Base-by-base conservation (phyloP, 345 rosid genomes). In the Eucalyptus polybractea region DNA sequence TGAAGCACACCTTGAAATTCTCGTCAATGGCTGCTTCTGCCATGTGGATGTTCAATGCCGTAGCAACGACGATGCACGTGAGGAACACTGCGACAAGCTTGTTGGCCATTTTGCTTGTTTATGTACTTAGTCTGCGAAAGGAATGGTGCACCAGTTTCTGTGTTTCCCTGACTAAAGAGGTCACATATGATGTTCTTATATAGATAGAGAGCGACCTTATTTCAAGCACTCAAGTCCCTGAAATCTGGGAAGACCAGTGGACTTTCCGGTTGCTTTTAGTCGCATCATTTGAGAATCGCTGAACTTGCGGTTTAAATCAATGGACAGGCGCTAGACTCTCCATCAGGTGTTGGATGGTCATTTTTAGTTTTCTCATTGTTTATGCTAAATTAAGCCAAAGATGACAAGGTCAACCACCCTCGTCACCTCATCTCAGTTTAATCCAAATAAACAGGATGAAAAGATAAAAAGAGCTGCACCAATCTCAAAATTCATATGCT, bases 91-190 rank as follows among this genome's bases (percentile, higher is more conserved):
- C 90, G 10, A 89, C 88, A 5, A 88, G 17, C 90, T 91, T 91
- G 81, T 89, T 91, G 90, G 87, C 94, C 93, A 91, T 91, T 86
- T 8, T 91, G 8, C 27, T 31, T 81, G 9, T 21, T 88, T 85
- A 42, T 12, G 49, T 37, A 8, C 24, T 17, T 56, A 33, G n/a
- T 37, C 33, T 87, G 25, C 53, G 13, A 85, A 45, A 85, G n/a
- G 19, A 45, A 85, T 0, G 87, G 50, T n/a, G 51, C 54, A 86
- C 40, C 80, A 33, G 80, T 87, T 54, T 53, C 10, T 87, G 80
- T 40, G 67, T 87, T 87, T 58, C 88, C 44, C 88, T 87, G 62
- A 19, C 44, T 69, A 17, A 17, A 17, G 81, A 69, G 81, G 44
- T 33, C 44, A 17, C 44, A 9, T 19, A 9, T 33, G 81, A 69